Evolutionary conservation across 495 filamentous ascomycete species (phyloP).

Genomic region (Penicillium goetzii): DNA sequence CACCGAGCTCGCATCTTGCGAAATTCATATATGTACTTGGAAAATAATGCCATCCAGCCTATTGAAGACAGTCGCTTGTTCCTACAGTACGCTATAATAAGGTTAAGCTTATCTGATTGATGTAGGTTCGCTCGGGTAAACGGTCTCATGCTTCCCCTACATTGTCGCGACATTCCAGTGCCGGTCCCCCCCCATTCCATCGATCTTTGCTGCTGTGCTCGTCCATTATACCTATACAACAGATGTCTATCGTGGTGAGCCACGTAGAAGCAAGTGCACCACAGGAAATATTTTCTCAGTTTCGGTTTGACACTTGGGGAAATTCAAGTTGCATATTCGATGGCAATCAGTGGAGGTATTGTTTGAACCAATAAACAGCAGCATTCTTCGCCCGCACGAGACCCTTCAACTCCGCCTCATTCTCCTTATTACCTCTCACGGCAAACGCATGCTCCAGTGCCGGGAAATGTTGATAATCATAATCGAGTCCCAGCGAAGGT

Average conservation of each 20-base stretch:
- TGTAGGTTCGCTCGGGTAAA: background rate
- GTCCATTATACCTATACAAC: no score
- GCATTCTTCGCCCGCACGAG: constrained; percentile 25
- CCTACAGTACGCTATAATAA: background rate
- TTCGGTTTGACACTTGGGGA: background rate
- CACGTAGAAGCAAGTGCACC: background rate
- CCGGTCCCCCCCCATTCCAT: background rate
- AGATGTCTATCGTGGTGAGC: no score
- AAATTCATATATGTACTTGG: background rate
- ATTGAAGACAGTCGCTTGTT: no score
- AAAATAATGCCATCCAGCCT: no score
- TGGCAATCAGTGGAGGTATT: constrained; percentile 13
- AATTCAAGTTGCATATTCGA: background rate
- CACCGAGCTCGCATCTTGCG: background rate
- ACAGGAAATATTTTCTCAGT: background rate
- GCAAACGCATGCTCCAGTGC: constrained; percentile 57
- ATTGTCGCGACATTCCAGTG: background rate
- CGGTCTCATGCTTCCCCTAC: background rate
- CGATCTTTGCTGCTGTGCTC: background rate
- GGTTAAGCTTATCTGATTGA: background rate
- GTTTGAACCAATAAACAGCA: constrained; percentile 24
- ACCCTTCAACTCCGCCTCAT: constrained; percentile 27
- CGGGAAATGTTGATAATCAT: constrained; percentile 62
- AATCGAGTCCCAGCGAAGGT: constrained; percentile 46
- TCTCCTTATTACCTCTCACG: constrained; percentile 46